Conservation (phyloP, 192 early-diverging fungal species). For the Podila minutissima region DNA sequence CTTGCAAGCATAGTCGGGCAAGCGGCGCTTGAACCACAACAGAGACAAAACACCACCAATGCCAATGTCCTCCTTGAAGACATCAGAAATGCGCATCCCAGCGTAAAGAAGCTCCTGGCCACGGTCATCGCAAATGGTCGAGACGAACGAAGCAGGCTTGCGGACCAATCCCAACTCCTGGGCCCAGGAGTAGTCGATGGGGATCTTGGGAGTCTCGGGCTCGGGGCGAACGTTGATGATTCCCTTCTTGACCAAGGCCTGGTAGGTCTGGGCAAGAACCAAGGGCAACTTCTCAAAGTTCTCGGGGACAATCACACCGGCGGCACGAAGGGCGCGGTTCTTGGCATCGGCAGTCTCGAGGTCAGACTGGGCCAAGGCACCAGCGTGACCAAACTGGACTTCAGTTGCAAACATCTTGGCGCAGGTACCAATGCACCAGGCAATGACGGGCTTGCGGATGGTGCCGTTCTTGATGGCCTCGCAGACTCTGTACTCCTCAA, state of each 20-base stretch:
- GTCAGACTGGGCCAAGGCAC: constrained; percentile 95
- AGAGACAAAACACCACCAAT: constrained; percentile 97
- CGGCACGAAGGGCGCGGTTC: constrained; percentile 85
- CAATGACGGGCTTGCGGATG: constrained; percentile 98
- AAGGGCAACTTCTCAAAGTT: constrained; percentile 95
- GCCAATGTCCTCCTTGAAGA: constrained; percentile 99
- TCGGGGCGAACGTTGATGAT: constrained; percentile 79
- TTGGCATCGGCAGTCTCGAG: constrained; percentile 97
- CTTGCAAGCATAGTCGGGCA: constrained; percentile 94
- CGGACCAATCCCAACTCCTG: constrained; percentile 98
- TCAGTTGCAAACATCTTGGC: constrained; percentile 99
- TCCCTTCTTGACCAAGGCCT: constrained; percentile 77
- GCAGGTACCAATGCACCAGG: constrained; percentile 99
- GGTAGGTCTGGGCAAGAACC: constrained; percentile 81
- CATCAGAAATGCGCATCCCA: constrained; percentile 97
- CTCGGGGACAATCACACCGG: constrained; percentile 92
- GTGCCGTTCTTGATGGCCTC: constrained; percentile 87
- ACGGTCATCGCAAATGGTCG: constrained; percentile 99
- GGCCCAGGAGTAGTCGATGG: constrained; percentile 99
- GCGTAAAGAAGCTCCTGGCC: constrained; percentile 99
- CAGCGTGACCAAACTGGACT: constrained; percentile 99
- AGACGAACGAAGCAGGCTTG: constrained; percentile 98
- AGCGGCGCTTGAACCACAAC: constrained; percentile 98
- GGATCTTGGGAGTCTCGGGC: constrained; percentile 97
- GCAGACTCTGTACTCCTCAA: constrained; percentile 95